Conservation (phyloP, 129 eudicot genomes). For the Tagetes erecta region DNA sequence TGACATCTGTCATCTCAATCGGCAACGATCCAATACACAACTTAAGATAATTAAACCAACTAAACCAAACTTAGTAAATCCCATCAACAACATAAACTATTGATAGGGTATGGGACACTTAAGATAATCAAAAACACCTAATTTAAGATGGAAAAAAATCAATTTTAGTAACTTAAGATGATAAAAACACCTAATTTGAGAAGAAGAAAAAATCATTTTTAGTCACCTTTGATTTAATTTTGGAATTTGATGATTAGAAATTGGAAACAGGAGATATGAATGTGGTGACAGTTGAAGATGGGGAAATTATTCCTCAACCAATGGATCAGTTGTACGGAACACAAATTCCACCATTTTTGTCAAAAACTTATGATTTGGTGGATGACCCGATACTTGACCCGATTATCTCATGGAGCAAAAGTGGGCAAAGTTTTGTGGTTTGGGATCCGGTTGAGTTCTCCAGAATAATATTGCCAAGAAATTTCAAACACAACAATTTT, state of each 20-base stretch:
- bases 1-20: too few species aligned
- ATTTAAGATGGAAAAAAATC: too few species aligned
- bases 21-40: too few species aligned
- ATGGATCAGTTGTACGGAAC: slow-evolving; percentile 49
- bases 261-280: slow-evolving; percentile 7
- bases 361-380: slow-evolving; percentile 76
- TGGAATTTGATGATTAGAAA: neutral
- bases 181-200: too few species aligned
- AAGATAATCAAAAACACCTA: too few species aligned
- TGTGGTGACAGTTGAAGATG: slow-evolving; percentile 3
- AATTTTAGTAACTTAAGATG: too few species aligned
- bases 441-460: slow-evolving; percentile 75
- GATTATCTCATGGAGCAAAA: slow-evolving; percentile 61
- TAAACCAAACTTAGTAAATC: too few species aligned
- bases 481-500: slow-evolving; percentile 90
- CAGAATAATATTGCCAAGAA: slow-evolving; percentile 53
- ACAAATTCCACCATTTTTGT: slow-evolving; percentile 70
- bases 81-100: too few species aligned
- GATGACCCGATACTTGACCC: slow-evolving; percentile 59
- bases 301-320: slow-evolving; percentile 47
- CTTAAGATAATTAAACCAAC: too few species aligned
- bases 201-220: too few species aligned
- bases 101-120: too few species aligned
- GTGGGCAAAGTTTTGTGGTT: slow-evolving; percentile 67
- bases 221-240: too few species aligned